phyloP scores from a whole-genome alignment of 495 filamentous ascomycete species.

The Aspergillus bridgeri region DNA sequence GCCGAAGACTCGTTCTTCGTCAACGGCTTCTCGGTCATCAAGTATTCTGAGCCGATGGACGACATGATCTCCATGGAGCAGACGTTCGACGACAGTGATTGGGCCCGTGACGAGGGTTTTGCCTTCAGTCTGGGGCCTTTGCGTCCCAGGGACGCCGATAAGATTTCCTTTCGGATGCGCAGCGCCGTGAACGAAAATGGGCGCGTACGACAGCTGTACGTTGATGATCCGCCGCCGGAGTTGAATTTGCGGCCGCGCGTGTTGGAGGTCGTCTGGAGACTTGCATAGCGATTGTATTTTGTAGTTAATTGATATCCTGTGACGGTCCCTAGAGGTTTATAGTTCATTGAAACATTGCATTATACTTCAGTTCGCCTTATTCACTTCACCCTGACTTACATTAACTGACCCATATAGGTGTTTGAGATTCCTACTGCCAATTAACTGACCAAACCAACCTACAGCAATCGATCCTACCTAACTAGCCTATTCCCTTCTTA shows the following conservation, averaged over 20 bases:
- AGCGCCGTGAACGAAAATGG: background rate
- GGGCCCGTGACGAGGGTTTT: background rate
- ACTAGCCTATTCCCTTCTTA: no score
- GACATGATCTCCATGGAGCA: constrained; percentile 1
- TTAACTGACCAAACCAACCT: no score
- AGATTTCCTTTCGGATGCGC: background rate
- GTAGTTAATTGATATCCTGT: background rate
- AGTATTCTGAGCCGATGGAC: background rate
- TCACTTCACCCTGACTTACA: no score
- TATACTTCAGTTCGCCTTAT: no score
- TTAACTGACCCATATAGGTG: background rate
- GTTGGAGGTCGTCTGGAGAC: background rate
- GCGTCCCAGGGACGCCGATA: background rate
- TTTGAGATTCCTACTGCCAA: background rate
- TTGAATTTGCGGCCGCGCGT: background rate
- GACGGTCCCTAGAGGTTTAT: background rate
- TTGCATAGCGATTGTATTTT: background rate
- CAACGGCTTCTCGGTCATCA: background rate
- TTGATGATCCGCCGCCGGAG: background rate
- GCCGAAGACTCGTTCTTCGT: background rate
- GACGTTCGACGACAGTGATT: background rate
- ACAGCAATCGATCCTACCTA: background rate
- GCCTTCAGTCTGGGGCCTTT: background rate
- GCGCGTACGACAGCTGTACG: background rate
- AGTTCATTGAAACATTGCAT: background rate